These are phyloP conservation scores for Paracoccidioides brasiliensis DNA, from an alignment of 2,329 filamentous ascomycete genomes.

Conservation along the genomic window DNA sequence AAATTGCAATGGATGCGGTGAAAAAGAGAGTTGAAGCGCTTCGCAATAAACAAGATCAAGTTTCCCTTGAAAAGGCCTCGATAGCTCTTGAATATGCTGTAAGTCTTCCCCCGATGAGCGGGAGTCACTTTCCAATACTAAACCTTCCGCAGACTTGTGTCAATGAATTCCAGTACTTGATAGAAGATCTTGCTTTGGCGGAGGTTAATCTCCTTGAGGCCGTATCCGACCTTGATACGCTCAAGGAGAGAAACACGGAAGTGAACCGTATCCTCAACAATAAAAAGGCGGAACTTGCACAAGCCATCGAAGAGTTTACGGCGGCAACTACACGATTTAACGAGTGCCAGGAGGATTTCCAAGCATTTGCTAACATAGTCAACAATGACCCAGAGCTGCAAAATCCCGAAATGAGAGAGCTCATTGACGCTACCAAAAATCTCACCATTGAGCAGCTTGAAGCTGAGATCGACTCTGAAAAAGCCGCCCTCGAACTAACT, in stretches of 20 bases:
- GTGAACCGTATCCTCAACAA: constrained; percentile 38
- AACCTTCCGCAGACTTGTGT: background rate
- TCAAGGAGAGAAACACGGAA: constrained; percentile 52
- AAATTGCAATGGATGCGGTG: constrained; percentile 30
- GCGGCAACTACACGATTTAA: constrained; percentile 10
- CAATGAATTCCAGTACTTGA: constrained; percentile 35
- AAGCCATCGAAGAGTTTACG: constrained; percentile 18
- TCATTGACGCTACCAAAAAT: constrained; percentile 16
- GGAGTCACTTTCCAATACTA: background rate
- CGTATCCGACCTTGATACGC: constrained; percentile 58
- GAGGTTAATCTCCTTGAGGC: constrained; percentile 45
- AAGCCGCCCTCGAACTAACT: constrained; percentile 64
- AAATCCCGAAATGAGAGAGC: background rate
- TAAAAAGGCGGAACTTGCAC: constrained; percentile 21
- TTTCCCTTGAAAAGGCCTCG: constrained; percentile 44
- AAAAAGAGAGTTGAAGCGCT: constrained; percentile 39
- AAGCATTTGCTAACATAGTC: constrained; percentile 11
- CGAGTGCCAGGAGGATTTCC: constrained; percentile 11
- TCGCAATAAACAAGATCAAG: constrained; percentile 42
- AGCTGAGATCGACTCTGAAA: constrained; percentile 59
- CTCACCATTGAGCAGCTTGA: constrained; percentile 53
- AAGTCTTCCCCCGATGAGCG: constrained; percentile 15
- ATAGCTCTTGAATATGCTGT: constrained; percentile 44
- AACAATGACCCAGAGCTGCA: constrained; percentile 9
- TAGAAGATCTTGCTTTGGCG: constrained; percentile 40